A percentile compares a stretch with the other conserved stretches of the same genome.
Evolutionary conservation across 2,329 filamentous ascomycete species (phyloP).

Genomic region (Colletotrichum godetiae): DNA sequence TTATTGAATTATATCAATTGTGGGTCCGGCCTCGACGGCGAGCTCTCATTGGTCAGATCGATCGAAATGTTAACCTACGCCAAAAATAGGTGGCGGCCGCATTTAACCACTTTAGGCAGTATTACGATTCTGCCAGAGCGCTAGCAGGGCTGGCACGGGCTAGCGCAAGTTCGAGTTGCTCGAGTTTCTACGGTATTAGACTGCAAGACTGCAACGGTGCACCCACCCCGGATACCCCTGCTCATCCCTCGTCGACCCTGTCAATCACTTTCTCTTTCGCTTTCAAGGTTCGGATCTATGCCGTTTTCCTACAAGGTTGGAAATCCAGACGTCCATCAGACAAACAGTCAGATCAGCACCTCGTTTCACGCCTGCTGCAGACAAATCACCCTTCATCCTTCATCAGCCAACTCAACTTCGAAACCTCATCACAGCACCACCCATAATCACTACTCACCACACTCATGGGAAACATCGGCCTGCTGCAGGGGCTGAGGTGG

Average conservation of each 20-base stretch:
- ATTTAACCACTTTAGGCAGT: too few relatives aligned
- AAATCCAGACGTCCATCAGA: constrained; percentile 21
- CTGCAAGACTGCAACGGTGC: too few relatives aligned
- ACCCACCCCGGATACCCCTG: neutral
- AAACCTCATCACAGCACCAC: constrained; percentile 3
- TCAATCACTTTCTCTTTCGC: neutral
- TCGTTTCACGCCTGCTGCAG: constrained; percentile 33
- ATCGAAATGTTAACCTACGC: too few relatives aligned
- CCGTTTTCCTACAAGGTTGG: neutral
- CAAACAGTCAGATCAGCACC: constrained; percentile 18
- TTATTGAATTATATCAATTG: too few relatives aligned
- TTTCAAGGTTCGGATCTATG: constrained; percentile 11
- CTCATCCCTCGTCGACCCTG: neutral
- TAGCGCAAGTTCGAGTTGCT: too few relatives aligned
- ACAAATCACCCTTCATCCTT: constrained; percentile 13
- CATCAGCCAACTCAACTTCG: neutral
- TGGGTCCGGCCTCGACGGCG: too few relatives aligned
- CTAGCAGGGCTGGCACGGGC: too few relatives aligned
- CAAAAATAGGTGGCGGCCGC: too few relatives aligned
- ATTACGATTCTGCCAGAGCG: too few relatives aligned
- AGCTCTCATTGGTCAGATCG: too few relatives aligned
- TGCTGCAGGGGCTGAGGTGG: constrained; percentile 21
- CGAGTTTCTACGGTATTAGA: too few relatives aligned
- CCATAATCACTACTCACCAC: neutral
- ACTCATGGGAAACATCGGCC: constrained; percentile 1